Evolutionary conservation across 116 monocot species (phyloP).

Genomic region (Posidonia oceanica): DNA sequence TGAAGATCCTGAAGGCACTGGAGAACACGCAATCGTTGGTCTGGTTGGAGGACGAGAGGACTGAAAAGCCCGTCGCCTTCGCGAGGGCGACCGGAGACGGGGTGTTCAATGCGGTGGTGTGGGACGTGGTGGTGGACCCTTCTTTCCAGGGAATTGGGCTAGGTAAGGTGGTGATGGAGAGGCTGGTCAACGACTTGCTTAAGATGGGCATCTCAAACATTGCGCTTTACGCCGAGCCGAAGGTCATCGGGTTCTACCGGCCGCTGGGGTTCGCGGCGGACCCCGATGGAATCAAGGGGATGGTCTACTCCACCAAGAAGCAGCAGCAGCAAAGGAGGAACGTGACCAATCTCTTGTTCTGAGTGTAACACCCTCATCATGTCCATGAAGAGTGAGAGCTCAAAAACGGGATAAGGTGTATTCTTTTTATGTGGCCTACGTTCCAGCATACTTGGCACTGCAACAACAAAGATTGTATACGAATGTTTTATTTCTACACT

Average conservation of each 20-base stretch:
- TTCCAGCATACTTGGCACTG: no score
- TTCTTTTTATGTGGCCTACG: no score
- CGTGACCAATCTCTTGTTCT: not conserved
- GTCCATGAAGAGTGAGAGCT: not conserved
- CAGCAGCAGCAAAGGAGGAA: not conserved
- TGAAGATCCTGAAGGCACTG: constrained; percentile 46
- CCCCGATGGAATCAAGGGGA: constrained; percentile 79
- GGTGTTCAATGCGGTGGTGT: constrained; percentile 94
- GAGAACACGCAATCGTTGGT: constrained; percentile 43
- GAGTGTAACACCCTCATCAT: not conserved
- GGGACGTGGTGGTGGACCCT: constrained; percentile 95
- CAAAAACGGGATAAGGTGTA: no score
- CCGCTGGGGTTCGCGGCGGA: constrained; percentile 69
- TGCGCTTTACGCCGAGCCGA: constrained; percentile 77
- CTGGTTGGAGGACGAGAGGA: constrained; percentile 32
- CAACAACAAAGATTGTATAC: no score
- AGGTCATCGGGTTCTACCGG: constrained; percentile 84
- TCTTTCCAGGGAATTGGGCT: constrained; percentile 77
- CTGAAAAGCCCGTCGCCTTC: constrained; percentile 52
- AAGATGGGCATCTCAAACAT: constrained; percentile 52
- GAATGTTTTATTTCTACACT: no score
- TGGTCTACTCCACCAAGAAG: constrained; percentile 62
- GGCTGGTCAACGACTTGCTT: constrained; percentile 49
- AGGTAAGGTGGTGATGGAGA: constrained; percentile 77
- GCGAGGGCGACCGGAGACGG: constrained; percentile 83